Percentiles rank a stretch among this genome's conserved stretches.
These are phyloP conservation scores for Dillenia suffruticosa DNA, from an alignment of 164 flowering plant species.

Conservation along the genomic window DNA sequence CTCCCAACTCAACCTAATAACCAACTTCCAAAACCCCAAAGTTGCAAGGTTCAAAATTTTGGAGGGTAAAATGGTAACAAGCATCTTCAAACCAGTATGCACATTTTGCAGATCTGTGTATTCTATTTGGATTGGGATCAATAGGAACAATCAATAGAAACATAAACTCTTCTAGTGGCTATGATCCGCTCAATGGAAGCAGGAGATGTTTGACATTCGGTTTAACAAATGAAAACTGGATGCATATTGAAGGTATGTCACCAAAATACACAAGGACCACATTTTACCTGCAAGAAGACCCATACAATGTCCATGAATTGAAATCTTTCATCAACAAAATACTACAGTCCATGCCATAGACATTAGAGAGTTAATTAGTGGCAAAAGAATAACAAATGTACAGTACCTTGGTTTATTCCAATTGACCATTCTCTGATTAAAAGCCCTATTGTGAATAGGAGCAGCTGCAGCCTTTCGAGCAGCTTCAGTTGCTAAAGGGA, in stretches of 20 bases:
- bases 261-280: slow-evolving; percentile 27
- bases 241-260: slow-evolving; percentile 23
- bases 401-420: slow-evolving; percentile 65
- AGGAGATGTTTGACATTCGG: no score
- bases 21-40: no score
- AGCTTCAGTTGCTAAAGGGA: slow-evolving; percentile 64
- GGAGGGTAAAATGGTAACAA: no score
- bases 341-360: no score
- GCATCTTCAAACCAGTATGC: no score
- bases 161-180: neutral
- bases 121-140: no score
- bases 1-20: no score
- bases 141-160: no score
- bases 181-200: neutral
- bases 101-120: neutral
- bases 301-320: neutral
- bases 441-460: slow-evolving; percentile 50
- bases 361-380: no score
- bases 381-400: no score
- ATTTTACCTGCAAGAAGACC: slow-evolving; percentile 46
- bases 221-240: slow-evolving; percentile 10
- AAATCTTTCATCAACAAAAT: neutral
- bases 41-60: no score
- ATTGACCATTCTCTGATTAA: slow-evolving; percentile 29
- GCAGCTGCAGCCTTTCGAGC: slow-evolving; percentile 71